Evolutionary conservation across 345 rosid species (phyloP).

Genomic region (Balakata baccata): DNA sequence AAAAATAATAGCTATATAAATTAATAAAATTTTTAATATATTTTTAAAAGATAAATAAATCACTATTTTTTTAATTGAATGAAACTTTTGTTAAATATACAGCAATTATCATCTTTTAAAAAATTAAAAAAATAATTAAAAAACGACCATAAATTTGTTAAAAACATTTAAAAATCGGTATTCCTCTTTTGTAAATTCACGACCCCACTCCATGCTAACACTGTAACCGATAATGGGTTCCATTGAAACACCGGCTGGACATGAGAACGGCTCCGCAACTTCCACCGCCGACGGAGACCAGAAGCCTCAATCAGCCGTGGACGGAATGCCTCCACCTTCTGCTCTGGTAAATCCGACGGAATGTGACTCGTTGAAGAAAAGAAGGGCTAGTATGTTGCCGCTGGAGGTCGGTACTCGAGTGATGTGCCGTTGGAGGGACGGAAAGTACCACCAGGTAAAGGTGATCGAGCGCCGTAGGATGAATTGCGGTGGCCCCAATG

Average conservation of each 20-base stretch:
- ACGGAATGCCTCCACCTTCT: slow-evolving; percentile 27
- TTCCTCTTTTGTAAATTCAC: too few relatives aligned
- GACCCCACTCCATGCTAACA: not conserved
- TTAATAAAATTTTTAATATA: too few relatives aligned
- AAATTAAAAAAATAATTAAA: too few relatives aligned
- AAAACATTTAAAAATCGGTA: too few relatives aligned
- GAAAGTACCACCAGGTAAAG: slow-evolving; percentile 87
- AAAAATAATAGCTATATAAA: too few relatives aligned
- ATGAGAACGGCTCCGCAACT: slow-evolving; percentile 37
- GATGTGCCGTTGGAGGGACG: slow-evolving; percentile 95
- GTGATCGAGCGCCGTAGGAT: slow-evolving; percentile 90
- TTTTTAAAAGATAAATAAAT: too few relatives aligned
- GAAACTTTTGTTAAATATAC: too few relatives aligned
- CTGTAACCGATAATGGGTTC: slow-evolving; percentile 58
- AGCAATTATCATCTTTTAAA: too few relatives aligned
- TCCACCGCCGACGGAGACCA: slow-evolving; percentile 30
- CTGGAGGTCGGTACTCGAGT: slow-evolving; percentile 96
- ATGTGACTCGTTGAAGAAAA: slow-evolving; percentile 55
- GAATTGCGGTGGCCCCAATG: slow-evolving; percentile 45
- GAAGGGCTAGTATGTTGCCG: slow-evolving; percentile 61
- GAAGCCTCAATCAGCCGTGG: slow-evolving; percentile 22
- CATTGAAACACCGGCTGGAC: slow-evolving; percentile 43
- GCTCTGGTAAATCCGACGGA: slow-evolving; percentile 29
- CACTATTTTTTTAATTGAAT: too few relatives aligned
- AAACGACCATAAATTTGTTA: too few relatives aligned